Conservation (phyloP, 2,329 filamentous ascomycete species). For the Plenodomus tracheiphilus region DNA sequence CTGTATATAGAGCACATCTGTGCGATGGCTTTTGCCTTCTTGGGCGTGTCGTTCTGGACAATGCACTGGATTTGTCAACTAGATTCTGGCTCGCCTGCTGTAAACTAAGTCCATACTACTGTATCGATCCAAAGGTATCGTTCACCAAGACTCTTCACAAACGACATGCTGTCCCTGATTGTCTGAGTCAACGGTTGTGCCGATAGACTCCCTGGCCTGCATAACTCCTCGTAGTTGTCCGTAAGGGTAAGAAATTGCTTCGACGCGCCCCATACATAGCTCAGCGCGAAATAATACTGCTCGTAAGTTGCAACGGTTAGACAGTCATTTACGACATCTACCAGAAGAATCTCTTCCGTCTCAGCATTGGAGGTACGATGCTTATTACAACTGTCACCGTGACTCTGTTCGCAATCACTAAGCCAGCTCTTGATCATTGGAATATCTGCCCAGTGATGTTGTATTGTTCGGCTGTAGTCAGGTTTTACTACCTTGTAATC, state of each 20-base stretch:
- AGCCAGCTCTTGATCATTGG: constrained; percentile 2
- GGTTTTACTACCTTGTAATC: not conserved
- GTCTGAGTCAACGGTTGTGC: constrained; percentile 4
- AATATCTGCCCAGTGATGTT: constrained; percentile 3
- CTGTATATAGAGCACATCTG: constrained; percentile 9
- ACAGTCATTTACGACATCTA: constrained; percentile 3
- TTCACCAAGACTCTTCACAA: constrained; percentile 4
- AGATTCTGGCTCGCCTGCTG: not conserved
- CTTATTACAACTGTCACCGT: constrained; percentile 1
- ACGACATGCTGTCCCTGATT: constrained; percentile 5
- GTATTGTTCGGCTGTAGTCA: not conserved
- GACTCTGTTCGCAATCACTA: constrained; percentile 1
- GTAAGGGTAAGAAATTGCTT: constrained; percentile 6
- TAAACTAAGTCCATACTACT: not conserved
- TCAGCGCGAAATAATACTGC: constrained; percentile 6
- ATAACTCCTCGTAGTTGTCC: constrained; percentile 1
- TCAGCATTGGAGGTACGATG: not conserved
- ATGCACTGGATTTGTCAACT: constrained; percentile 1
- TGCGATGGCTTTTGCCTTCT: constrained; percentile 1
- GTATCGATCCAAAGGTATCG: constrained; percentile 10
- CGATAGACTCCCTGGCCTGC: not conserved
- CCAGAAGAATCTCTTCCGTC: not conserved
- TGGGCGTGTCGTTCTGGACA: constrained; percentile 5
- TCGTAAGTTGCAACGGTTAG: not conserved
- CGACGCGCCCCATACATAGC: constrained; percentile 8